phyloP scores from a whole-genome alignment of 495 filamentous ascomycete species.

The Wilcoxina mikolae region DNA sequence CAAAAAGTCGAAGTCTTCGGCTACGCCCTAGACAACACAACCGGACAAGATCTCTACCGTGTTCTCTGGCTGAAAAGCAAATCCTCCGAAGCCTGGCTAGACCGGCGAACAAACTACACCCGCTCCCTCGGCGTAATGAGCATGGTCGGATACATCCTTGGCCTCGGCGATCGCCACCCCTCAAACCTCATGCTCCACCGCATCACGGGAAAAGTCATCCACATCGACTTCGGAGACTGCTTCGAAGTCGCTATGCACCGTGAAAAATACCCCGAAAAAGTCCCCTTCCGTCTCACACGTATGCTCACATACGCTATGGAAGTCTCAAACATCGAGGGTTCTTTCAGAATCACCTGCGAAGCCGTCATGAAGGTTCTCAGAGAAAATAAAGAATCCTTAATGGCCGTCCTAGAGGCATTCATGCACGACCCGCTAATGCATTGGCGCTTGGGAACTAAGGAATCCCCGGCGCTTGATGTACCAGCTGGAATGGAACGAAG shows the following conservation, averaged over 20 bases:
- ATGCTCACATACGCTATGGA: slow-evolving; percentile 99
- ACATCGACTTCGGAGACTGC: slow-evolving; percentile 98
- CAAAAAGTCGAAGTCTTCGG: slow-evolving; percentile 99
- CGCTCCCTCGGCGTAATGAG: slow-evolving; percentile 96
- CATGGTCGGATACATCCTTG: slow-evolving; percentile 99
- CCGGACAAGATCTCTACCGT: slow-evolving; percentile 92
- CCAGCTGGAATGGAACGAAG: background rate
- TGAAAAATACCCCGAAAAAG: slow-evolving; percentile 95
- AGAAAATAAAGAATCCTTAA: slow-evolving; percentile 93
- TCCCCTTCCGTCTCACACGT: slow-evolving; percentile 90
- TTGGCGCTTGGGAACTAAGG: slow-evolving; percentile 81
- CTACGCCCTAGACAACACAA: slow-evolving; percentile 97
- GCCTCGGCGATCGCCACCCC: slow-evolving; percentile 88
- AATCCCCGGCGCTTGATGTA: slow-evolving; percentile 37
- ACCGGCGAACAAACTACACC: slow-evolving; percentile 93
- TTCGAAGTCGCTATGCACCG: slow-evolving; percentile 99
- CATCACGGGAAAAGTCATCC: slow-evolving; percentile 86
- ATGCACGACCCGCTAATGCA: slow-evolving; percentile 96
- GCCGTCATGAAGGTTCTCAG: slow-evolving; percentile 94
- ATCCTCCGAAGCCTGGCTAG: slow-evolving; percentile 93
- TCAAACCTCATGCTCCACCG: slow-evolving; percentile 95
- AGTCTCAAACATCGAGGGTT: slow-evolving; percentile 96
- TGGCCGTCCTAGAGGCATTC: slow-evolving; percentile 98
- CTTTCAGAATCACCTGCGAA: slow-evolving; percentile 92
- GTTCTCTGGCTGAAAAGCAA: slow-evolving; percentile 98